phyloP scores from a whole-genome alignment of 2,329 filamentous ascomycete genomes.

The Botrytis elliptica region DNA sequence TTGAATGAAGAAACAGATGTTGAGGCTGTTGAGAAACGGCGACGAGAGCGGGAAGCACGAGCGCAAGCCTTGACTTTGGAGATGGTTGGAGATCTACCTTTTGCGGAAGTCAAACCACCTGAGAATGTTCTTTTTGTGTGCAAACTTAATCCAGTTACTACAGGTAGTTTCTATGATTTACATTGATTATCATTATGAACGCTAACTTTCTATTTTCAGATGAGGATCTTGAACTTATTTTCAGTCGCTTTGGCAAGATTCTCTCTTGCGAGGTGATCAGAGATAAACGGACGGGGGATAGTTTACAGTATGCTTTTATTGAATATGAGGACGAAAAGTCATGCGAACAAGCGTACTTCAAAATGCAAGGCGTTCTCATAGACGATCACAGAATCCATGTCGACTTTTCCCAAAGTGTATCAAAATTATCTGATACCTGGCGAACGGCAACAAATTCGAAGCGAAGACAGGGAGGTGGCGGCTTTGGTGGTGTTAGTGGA shows the following conservation, averaged over 20 bases:
- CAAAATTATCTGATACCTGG: slow-evolving; percentile 87
- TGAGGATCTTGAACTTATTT: slow-evolving; percentile 91
- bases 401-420: slow-evolving; percentile 94
- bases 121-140: slow-evolving; percentile 98
- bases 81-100: slow-evolving; percentile 96
- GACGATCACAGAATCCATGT: slow-evolving; percentile 98
- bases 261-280: slow-evolving; percentile 94
- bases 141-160: slow-evolving; percentile 96
- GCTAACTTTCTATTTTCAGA: slow-evolving; percentile 48
- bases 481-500: slow-evolving; percentile 86
- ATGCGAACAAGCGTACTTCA: slow-evolving; percentile 94
- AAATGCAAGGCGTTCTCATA: slow-evolving; percentile 97
- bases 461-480: slow-evolving; percentile 62
- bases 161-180: slow-evolving; percentile 45
- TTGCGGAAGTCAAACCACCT: slow-evolving; percentile 94
- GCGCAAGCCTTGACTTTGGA: slow-evolving; percentile 93
- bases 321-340: slow-evolving; percentile 91
- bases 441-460: slow-evolving; percentile 81
- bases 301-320: slow-evolving; percentile 95
- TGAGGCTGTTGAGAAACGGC: slow-evolving; percentile 72
- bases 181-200: neutral
- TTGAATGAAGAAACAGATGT: slow-evolving; percentile 74
- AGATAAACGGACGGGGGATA: slow-evolving; percentile 91
- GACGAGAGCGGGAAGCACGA: slow-evolving; percentile 85
- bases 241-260: slow-evolving; percentile 93